A percentile compares a stretch with the other conserved stretches of the same genome.
Evolutionary conservation across 2,329 filamentous ascomycete genomes (phyloP).

Genomic region (Pseudocercospora musae): DNA sequence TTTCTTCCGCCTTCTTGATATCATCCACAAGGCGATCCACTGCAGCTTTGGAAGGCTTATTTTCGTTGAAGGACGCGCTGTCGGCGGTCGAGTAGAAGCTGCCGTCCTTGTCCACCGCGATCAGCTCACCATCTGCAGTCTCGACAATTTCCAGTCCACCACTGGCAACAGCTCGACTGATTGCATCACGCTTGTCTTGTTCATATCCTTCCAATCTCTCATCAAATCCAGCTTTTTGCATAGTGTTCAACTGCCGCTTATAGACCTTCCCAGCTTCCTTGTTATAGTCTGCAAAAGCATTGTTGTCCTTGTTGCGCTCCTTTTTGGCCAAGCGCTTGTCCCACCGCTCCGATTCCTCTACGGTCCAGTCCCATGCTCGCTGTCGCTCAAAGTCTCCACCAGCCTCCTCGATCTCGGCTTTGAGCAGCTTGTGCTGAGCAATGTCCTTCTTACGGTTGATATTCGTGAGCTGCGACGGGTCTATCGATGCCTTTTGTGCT

Average conservation of each 20-base stretch:
- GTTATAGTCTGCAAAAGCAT: conserved; percentile 84
- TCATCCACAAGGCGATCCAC: conserved; percentile 86
- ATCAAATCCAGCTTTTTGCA: conserved; percentile 50
- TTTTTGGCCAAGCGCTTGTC: conserved; percentile 88
- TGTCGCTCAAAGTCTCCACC: conserved; percentile 97
- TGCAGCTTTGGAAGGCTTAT: conserved; percentile 80
- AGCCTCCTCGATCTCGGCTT: conserved; percentile 79
- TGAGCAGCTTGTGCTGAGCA: conserved; percentile 87
- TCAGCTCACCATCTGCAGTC: conserved; percentile 89
- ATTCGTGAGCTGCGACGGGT: conserved; percentile 71
- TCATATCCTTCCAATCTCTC: conserved; percentile 71
- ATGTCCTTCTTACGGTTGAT: conserved; percentile 84
- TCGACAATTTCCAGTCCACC: conserved; percentile 91
- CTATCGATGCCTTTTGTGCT: conserved; percentile 72
- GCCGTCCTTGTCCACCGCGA: conserved; percentile 88
- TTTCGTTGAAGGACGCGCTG: conserved; percentile 71
- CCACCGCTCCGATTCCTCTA: conserved; percentile 92
- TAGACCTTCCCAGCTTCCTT: conserved; percentile 90
- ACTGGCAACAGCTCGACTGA: conserved; percentile 78
- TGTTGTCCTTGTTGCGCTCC: conserved; percentile 73
- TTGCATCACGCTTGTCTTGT: conserved; percentile 76
- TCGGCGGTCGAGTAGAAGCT: conserved; percentile 88
- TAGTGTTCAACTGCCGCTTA: conserved; percentile 80
- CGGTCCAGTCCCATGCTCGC: conserved; percentile 97
- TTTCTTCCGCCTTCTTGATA: conserved; percentile 82